phyloP scores from a whole-genome alignment of 2,329 filamentous ascomycete genomes.

The Fusarium sp. region DNA sequence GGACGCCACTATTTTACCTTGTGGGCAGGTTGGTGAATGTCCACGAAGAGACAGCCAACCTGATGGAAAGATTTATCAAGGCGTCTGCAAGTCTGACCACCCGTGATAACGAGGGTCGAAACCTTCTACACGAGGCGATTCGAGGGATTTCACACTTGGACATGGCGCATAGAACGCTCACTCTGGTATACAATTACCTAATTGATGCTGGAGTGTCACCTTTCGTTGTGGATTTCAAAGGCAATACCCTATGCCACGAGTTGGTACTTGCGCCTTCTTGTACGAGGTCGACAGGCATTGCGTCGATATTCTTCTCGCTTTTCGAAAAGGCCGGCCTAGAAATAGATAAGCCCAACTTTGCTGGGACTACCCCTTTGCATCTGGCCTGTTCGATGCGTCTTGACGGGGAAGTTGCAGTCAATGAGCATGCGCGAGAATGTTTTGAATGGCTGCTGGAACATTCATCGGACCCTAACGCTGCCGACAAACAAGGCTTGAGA shows the following conservation, averaged over 20 bases:
- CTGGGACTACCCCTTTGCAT: slow-evolving; percentile 36
- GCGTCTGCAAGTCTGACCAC: slow-evolving; percentile 5
- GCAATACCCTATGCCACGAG: slow-evolving; percentile 40
- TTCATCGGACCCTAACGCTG: slow-evolving; percentile 2
- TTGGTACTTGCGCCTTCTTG: slow-evolving; percentile 1
- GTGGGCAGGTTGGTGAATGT: not conserved
- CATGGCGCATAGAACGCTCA: not conserved
- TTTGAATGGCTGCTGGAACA: slow-evolving; percentile 19
- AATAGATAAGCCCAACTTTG: slow-evolving; percentile 20
- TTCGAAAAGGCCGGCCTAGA: slow-evolving; percentile 21
- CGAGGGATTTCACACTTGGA: not conserved
- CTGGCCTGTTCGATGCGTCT: slow-evolving; percentile 18
- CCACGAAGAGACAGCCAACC: not conserved
- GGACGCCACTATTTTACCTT: slow-evolving; percentile 23
- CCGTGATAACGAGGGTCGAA: slow-evolving; percentile 23
- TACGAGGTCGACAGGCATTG: not conserved
- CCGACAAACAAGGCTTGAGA: slow-evolving; percentile 24
- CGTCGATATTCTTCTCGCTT: not conserved
- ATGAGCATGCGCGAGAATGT: slow-evolving; percentile 4
- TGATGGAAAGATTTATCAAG: slow-evolving; percentile 11
- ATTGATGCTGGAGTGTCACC: slow-evolving; percentile 27
- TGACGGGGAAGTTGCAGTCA: not conserved
- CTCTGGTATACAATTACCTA: slow-evolving; percentile 16
- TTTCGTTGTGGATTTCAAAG: slow-evolving; percentile 23
- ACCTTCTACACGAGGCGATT: slow-evolving; percentile 29